These are phyloP conservation scores for Boletus vinaceobasis DNA, from an alignment of 768 basidiomycete genomes.

Conservation along the genomic window DNA sequence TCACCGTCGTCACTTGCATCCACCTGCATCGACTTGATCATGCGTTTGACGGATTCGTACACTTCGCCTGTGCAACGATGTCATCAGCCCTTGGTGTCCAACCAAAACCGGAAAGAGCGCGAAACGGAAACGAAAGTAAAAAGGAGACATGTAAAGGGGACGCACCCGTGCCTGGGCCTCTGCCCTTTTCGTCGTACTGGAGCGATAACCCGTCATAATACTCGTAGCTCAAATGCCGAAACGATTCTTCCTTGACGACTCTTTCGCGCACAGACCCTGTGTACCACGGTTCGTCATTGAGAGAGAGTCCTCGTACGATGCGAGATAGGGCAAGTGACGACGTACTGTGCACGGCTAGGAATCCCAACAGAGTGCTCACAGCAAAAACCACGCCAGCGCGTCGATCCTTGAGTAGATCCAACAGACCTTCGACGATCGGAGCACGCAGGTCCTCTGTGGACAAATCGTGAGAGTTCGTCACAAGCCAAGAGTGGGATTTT, in stretches of 20 bases:
- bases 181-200: constrained; percentile 10
- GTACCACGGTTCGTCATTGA: not conserved
- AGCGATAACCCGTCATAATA: constrained; percentile 20
- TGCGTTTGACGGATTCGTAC: constrained; percentile 16
- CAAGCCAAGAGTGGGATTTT: not conserved
- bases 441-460: constrained; percentile 10
- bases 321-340: not conserved
- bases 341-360: constrained; percentile 17
- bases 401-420: constrained; percentile 17
- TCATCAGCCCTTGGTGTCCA: not conserved
- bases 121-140: not conserved
- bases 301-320: not conserved
- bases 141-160: not conserved
- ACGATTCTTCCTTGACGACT: constrained; percentile 9
- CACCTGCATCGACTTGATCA: constrained; percentile 23
- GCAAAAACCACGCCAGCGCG: constrained; percentile 15
- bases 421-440: constrained; percentile 9
- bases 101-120: not conserved
- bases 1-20: not conserved
- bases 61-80: constrained; percentile 18
- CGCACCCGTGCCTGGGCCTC: constrained; percentile 14
- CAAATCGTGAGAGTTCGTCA: not conserved
- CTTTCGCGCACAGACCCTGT: constrained; percentile 17
- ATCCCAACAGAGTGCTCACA: constrained; percentile 11
- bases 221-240: constrained; percentile 18